Evolutionary conservation across 352 stramenopile species (phyloP), one percentile per base, ranked within the genome.

Genomic region (Pythium biforme): DNA sequence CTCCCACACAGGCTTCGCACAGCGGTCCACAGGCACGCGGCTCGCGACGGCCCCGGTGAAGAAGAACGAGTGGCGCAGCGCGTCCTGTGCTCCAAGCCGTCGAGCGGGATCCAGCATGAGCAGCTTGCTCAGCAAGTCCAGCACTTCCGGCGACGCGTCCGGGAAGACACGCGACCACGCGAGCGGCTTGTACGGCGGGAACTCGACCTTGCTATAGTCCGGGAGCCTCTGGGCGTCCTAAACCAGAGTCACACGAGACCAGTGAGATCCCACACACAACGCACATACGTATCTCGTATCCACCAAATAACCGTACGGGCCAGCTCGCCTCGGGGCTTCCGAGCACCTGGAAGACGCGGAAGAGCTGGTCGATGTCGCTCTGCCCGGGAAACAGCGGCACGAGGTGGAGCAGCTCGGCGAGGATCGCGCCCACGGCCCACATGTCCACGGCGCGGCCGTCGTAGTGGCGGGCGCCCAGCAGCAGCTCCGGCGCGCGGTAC

Each of bases 321-420:
- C 83, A 92, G 31, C 80, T 70, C 33, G 65, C 67, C 46, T 82
- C 76, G 0, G 82, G 74, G 23, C 76, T 78, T 0, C 83, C 85
- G 6, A 92, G 64, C 34, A 91, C 69, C 47, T 92, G 77, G 33
- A 89, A 64, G 31, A 96, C 68, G 31, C 81, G 79, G 40, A 80
- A 89, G 31, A 96, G 75, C 64, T 96, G 83, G 59, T 94, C 83
- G 37, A 94, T 81, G 64, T 94, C 82, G 54, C 84, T 92, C 58
- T 90, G 76, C 0, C 82, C 87, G n/a, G 81, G 66, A 52, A 96
- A 94, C 33, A 92, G 68, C 45, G 87, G 79, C 20, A 76, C 76
- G 19, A 74, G 61, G 29, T 75, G 70, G 48, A 94, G 56, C 49
- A 94, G 52, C 59, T 94, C 84, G 27, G 76, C 83, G 19, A 91